phyloP scores from a whole-genome alignment of 2,329 filamentous ascomycete genomes.

The Bipolaris zeicola region DNA sequence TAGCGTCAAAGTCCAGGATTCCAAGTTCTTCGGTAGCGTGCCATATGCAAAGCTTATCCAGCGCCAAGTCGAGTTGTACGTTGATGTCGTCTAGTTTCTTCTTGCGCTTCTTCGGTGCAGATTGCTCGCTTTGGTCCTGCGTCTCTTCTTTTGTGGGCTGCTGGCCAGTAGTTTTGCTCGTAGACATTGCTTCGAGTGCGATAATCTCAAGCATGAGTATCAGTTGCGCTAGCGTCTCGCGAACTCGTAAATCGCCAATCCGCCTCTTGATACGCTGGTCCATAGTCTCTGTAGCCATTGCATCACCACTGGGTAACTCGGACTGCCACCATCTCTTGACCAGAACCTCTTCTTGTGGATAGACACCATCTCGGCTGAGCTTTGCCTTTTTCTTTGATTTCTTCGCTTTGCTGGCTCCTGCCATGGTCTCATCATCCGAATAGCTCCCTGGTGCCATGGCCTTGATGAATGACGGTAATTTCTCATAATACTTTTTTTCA shows the following conservation, averaged over 20 bases:
- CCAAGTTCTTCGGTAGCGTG: slow-evolving; percentile 72
- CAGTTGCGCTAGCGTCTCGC: slow-evolving; percentile 81
- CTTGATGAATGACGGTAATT: slow-evolving; percentile 68
- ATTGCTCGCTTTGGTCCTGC: slow-evolving; percentile 22
- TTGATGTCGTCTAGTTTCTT: slow-evolving; percentile 71
- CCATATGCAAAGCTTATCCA: slow-evolving; percentile 83
- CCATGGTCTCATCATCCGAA: slow-evolving; percentile 51
- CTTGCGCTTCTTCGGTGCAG: slow-evolving; percentile 48
- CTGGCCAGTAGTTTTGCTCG: slow-evolving; percentile 39
- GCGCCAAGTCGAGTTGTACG: slow-evolving; percentile 71
- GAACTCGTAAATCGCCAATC: slow-evolving; percentile 68
- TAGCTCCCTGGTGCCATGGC: slow-evolving; percentile 55
- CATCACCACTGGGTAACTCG: slow-evolving; percentile 48
- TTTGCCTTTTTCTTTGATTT: slow-evolving; percentile 56
- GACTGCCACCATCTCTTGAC: slow-evolving; percentile 72
- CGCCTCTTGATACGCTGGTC: slow-evolving; percentile 65
- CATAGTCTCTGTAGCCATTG: slow-evolving; percentile 38
- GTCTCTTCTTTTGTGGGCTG: slow-evolving; percentile 21
- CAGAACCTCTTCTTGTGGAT: slow-evolving; percentile 67
- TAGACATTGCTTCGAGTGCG: slow-evolving; percentile 63
- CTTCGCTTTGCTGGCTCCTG: slow-evolving; percentile 44
- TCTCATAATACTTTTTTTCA: slow-evolving; percentile 81
- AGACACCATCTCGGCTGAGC: slow-evolving; percentile 70
- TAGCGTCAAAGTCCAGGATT: slow-evolving; percentile 42
- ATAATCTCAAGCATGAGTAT: slow-evolving; percentile 79